phyloP scores from a whole-genome alignment of 1,284 basidiomycete genomes.

The Cutaneotrichosporon arboriforme region DNA sequence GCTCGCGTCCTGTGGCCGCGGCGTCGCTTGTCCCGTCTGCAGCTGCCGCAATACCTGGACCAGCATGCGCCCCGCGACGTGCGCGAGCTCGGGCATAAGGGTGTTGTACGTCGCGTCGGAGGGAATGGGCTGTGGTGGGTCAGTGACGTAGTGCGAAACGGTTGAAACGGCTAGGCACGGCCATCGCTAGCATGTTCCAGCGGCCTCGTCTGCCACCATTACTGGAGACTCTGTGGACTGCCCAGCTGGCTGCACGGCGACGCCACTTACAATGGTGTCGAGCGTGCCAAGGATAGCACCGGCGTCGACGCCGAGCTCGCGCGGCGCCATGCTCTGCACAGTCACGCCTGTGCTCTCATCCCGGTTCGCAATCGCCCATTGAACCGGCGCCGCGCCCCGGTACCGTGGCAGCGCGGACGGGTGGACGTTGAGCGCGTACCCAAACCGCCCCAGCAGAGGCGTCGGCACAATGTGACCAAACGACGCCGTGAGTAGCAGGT shows the following conservation, averaged over 20 bases:
- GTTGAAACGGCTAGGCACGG: background rate
- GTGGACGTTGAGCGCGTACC: conserved; percentile 80
- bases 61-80: conserved; percentile 63
- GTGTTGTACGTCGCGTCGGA: conserved; percentile 53
- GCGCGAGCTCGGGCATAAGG: conserved; percentile 60
- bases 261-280: conserved; percentile 35
- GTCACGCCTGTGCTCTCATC: conserved; percentile 63
- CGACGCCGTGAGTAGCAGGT: conserved; percentile 80
- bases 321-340: conserved; percentile 50
- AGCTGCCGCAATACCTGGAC: conserved; percentile 65
- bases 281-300: conserved; percentile 46
- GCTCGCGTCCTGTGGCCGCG: conserved; percentile 51
- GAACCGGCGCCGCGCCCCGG: conserved; percentile 87
- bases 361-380: conserved; percentile 68
- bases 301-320: conserved; percentile 44
- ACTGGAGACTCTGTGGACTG: background rate
- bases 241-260: background rate
- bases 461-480: conserved; percentile 82
- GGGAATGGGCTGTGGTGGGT: conserved; percentile 50
- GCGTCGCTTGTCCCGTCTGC: conserved; percentile 52
- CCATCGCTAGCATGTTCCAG: background rate
- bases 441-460: conserved; percentile 62
- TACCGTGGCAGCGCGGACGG: conserved; percentile 84
- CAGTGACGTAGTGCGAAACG: background rate
- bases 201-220: background rate